A percentile compares a stretch with the other conserved stretches of the same genome.
Conservation (phyloP, 768 basidiomycete species). For the Termitomyces bulborhizus region DNA sequence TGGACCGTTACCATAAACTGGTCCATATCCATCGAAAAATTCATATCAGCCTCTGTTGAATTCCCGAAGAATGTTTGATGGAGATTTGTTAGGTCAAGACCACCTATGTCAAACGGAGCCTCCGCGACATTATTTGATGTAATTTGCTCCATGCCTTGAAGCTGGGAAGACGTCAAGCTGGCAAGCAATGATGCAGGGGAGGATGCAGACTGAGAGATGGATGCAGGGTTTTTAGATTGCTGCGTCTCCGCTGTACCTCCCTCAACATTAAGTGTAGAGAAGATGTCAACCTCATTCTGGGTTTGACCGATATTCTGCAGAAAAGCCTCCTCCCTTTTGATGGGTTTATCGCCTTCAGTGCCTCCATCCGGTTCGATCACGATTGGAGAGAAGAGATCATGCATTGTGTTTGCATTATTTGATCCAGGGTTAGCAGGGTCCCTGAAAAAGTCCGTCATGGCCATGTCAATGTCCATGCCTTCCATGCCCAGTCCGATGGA, state of each 20-base stretch:
- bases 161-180: conserved; percentile 33
- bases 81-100: conserved; percentile 41
- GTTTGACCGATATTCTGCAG: conserved; percentile 22
- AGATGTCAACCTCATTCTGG: conserved; percentile 23
- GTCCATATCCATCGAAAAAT: conserved; percentile 47
- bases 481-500: conserved; percentile 80
- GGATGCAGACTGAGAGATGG: conserved; percentile 21
- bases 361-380: conserved; percentile 16
- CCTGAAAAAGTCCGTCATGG: conserved; percentile 53
- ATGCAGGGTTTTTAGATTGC: conserved; percentile 10
- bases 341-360: conserved; percentile 9
- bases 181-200: conserved; percentile 37
- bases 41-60: conserved; percentile 33
- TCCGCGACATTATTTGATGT: conserved; percentile 13
- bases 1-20: conserved; percentile 39
- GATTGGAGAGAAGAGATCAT: conserved; percentile 49
- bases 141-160: conserved; percentile 18
- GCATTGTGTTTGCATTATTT: conserved; percentile 29
- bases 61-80: conserved; percentile 36
- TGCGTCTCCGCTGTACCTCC: conserved; percentile 10
- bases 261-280: conserved; percentile 24
- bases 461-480: conserved; percentile 58
- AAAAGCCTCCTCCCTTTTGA: conserved; percentile 28
- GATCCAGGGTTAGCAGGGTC: conserved; percentile 32
- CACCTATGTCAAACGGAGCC: conserved; percentile 41